A percentile compares a stretch with the other conserved stretches of the same genome.
Conservation (phyloP, 768 basidiomycete species). For the Leccinum pellstonianum region DNA sequence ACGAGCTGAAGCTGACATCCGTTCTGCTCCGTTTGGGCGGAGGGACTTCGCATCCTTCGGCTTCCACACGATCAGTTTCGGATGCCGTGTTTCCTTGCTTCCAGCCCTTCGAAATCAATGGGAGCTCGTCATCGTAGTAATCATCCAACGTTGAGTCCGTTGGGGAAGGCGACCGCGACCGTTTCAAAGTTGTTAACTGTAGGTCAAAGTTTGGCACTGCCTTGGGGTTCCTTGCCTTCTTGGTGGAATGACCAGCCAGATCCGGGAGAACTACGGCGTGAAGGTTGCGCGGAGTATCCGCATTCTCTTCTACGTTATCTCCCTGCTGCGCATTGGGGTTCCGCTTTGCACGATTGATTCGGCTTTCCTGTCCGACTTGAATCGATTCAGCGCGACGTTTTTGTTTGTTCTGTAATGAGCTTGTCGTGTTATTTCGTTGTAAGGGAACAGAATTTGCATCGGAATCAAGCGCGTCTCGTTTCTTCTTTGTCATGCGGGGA, state of each 20-base stretch:
- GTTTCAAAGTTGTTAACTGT: conserved; percentile 39
- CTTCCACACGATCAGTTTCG: conserved; percentile 36
- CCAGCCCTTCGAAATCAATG: conserved; percentile 31
- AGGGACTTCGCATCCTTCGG: conserved; percentile 28
- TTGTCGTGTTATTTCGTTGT: conserved; percentile 4
- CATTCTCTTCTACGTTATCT: conserved; percentile 43
- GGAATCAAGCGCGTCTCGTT: conserved; percentile 21
- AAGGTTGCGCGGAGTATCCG: conserved; percentile 40
- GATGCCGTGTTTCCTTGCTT: conserved; percentile 33
- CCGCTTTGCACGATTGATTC: conserved; percentile 23
- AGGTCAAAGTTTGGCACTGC: conserved; percentile 47
- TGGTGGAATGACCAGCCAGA: conserved; percentile 27
- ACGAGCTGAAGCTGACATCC: not conserved
- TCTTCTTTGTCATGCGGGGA: conserved; percentile 35
- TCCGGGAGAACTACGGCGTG: conserved; percentile 43
- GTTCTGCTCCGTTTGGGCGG: conserved; percentile 22
- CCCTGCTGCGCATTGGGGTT: conserved; percentile 38
- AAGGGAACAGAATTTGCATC: conserved; percentile 1
- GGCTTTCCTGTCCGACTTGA: conserved; percentile 13
- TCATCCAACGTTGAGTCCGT: conserved; percentile 19
- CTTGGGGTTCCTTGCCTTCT: conserved; percentile 15
- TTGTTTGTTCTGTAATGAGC: conserved; percentile 4
- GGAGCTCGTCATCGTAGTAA: conserved; percentile 36
- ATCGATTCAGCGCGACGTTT: not conserved
- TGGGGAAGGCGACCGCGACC: conserved; percentile 22